phyloP scores from a whole-genome alignment of 2,329 filamentous ascomycete genomes.

The Ophiostoma himal-ulmi region DNA sequence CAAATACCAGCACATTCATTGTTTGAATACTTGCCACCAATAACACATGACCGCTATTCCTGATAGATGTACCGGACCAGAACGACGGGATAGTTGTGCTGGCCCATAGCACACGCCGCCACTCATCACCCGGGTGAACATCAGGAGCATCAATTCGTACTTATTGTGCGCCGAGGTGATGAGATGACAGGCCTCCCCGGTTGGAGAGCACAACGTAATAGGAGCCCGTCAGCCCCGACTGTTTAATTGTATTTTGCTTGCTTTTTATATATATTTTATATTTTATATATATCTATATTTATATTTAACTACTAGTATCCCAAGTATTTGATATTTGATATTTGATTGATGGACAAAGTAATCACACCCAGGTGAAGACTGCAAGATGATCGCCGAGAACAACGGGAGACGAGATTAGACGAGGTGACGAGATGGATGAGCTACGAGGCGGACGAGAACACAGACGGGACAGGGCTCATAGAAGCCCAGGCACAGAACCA shows the following conservation, averaged over 20 bases:
- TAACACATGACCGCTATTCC: neutral
- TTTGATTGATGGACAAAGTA: neutral
- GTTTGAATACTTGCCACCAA: neutral
- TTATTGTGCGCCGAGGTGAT: slow-evolving; percentile 4
- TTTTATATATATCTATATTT: too few species aligned
- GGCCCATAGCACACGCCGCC: neutral
- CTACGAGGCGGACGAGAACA: too few species aligned
- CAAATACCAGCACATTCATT: neutral
- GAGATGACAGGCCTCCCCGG: neutral
- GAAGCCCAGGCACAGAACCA: too few species aligned
- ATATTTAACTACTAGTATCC: too few species aligned
- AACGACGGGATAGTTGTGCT: neutral
- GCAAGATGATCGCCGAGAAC: slow-evolving; percentile 4
- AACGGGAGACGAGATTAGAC: neutral
- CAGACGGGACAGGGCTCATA: too few species aligned
- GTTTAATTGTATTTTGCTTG: neutral
- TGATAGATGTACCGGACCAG: neutral
- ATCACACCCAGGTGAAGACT: neutral
- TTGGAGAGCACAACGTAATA: neutral
- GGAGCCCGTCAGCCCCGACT: neutral
- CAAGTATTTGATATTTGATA: too few species aligned
- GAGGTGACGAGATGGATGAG: too few species aligned
- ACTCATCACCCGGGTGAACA: neutral
- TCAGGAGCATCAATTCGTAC: neutral
- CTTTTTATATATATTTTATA: too few species aligned